Evolutionary conservation across 352 stramenopile species (phyloP).

Genomic region (Phytophthora tentaculata): DNA sequence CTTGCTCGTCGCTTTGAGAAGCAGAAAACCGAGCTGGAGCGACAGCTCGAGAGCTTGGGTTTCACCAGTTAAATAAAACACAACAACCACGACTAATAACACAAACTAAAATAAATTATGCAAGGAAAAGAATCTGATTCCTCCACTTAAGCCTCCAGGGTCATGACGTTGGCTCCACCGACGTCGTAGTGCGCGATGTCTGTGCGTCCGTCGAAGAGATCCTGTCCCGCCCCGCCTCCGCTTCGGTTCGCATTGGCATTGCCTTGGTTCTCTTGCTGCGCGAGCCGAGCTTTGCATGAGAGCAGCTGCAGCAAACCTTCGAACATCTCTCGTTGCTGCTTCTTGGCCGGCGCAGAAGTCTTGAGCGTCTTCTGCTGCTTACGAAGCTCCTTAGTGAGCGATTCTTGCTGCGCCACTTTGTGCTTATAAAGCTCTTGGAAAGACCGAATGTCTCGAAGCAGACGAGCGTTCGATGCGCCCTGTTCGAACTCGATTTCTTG

Average conservation of each 20-base stretch:
- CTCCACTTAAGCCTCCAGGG: slow-evolving; percentile 57
- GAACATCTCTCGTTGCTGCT: slow-evolving; percentile 88
- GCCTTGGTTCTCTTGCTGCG: slow-evolving; percentile 37
- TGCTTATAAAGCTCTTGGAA: slow-evolving; percentile 93
- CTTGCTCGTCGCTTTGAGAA: slow-evolving; percentile 51
- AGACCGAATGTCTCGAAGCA: slow-evolving; percentile 88
- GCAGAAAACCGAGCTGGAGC: slow-evolving; percentile 56
- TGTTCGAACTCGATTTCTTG: slow-evolving; percentile 90
- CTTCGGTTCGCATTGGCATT: slow-evolving; percentile 17
- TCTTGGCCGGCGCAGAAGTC: slow-evolving; percentile 72
- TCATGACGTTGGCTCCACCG: slow-evolving; percentile 87
- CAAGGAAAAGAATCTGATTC: neutral
- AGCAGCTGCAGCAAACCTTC: slow-evolving; percentile 84
- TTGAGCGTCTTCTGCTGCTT: slow-evolving; percentile 93
- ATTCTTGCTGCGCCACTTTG: slow-evolving; percentile 92
- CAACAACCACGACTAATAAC: neutral
- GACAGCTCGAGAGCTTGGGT: slow-evolving; percentile 47
- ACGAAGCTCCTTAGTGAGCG: slow-evolving; percentile 88
- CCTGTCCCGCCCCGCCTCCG: slow-evolving; percentile 28
- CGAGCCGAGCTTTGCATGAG: slow-evolving; percentile 74
- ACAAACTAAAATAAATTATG: slow-evolving; percentile 19
- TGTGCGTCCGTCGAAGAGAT: slow-evolving; percentile 65
- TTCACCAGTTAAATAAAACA: slow-evolving; percentile 25
- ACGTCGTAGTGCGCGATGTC: slow-evolving; percentile 85
- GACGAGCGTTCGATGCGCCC: slow-evolving; percentile 58